Base-by-base conservation (phyloP, 164 flowering plant genomes). In the Berberis thunbergii region DNA sequence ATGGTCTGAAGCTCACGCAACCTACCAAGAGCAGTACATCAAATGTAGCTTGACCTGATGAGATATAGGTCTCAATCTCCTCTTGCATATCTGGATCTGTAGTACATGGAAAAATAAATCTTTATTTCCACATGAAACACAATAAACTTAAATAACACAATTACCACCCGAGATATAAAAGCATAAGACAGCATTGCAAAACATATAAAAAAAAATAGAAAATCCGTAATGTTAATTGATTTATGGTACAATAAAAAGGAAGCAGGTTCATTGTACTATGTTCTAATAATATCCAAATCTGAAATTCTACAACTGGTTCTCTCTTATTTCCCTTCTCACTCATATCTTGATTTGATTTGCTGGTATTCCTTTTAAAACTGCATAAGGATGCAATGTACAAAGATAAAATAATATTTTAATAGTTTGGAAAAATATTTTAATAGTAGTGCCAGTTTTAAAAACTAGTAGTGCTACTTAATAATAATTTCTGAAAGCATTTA, bases 71-170 rank as follows among this genome's bases (percentile, higher is more conserved):
- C 69, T 87, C 87, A 67, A 94, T 87, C 80, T 87, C 96, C 63
- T 55, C 54, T 73, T 87, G 95, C 96, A 94, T 89, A 2, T 86
- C 96, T 64, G 84, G 83, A 72, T 91, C 99, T 94, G 78, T 69
- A 78, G 7, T 41, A 10, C 39, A 54, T 3, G 48, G 7, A 49
- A 41, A 63, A 42, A 26, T 52, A 7, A 50, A 55, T 41, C 11
- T 57, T 57, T 26, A 26, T 26, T 26, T 26, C 26, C 26, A 26
- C 2, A 6, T 38, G 42, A 3, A 38, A 7, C 6, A 11, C 5
- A 7, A 55, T 26, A 38, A 55, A 55, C 41, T 38, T 7, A 4
- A 13, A 4, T 6, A 6, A 57, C 42, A 57, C 60, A 57, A 57
- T 42, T 41, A 41, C 49, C 49, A 46, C 8, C 6, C 49, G 4